These are phyloP conservation scores for Scytalidium sp. DNA, from an alignment of 2,329 filamentous ascomycete genomes.

Conservation along the genomic window DNA sequence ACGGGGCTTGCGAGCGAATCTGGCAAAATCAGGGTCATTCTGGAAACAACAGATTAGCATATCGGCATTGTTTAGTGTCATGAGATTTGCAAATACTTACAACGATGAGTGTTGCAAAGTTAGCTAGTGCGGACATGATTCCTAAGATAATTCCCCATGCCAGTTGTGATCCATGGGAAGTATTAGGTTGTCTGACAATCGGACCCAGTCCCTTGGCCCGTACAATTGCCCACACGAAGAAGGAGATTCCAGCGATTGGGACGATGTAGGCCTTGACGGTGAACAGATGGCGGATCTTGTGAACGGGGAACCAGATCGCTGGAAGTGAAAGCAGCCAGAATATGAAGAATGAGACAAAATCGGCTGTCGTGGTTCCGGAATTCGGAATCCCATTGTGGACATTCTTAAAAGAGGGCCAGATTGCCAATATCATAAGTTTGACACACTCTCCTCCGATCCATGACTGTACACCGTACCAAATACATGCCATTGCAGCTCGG, in stretches of 20 bases:
- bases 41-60: constrained; percentile 7
- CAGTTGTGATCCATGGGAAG: constrained; percentile 62
- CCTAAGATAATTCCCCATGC: constrained; percentile 82
- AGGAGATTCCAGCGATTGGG: constrained; percentile 77
- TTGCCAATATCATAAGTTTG: constrained; percentile 82
- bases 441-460: constrained; percentile 87
- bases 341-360: constrained; percentile 80
- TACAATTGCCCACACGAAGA: constrained; percentile 84
- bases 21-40: constrained; percentile 77
- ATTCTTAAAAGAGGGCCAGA: constrained; percentile 63
- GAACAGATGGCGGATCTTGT: constrained; percentile 85
- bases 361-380: constrained; percentile 70
- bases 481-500: constrained; percentile 74
- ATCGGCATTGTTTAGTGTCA: constrained; percentile 30
- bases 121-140: constrained; percentile 86
- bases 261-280: constrained; percentile 87
- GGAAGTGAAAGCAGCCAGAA: constrained; percentile 82
- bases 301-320: constrained; percentile 85
- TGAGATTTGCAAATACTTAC: constrained; percentile 28
- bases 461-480: constrained; percentile 83
- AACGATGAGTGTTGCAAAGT: constrained; percentile 84
- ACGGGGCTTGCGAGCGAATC: constrained; percentile 73
- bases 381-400: constrained; percentile 66
- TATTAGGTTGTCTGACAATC: constrained; percentile 68
- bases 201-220: constrained; percentile 81